Conservation (phyloP, 73 alveolate genomes). For the Tetrahymena thermophila region DNA sequence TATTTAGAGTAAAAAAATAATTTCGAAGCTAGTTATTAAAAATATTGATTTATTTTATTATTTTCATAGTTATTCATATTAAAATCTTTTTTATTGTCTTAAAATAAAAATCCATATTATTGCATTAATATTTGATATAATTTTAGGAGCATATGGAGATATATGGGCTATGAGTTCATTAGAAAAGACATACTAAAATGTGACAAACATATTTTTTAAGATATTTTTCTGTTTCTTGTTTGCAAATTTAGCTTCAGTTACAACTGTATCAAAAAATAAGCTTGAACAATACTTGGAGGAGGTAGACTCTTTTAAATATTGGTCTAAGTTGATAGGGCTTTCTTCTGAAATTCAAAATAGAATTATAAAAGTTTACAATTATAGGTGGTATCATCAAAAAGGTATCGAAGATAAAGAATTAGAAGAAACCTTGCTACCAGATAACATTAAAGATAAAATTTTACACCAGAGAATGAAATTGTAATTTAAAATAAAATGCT, state of each 20-base stretch:
- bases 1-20: too few species aligned
- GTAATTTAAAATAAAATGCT: background rate
- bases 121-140: background rate
- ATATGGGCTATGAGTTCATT: background rate
- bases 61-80: too few species aligned
- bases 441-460: background rate
- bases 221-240: background rate
- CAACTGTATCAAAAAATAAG: background rate
- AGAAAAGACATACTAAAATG: background rate
- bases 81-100: too few species aligned
- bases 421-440: background rate
- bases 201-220: background rate
- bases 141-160: background rate
- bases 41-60: too few species aligned
- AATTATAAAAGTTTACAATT: background rate
- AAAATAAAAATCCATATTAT: too few species aligned
- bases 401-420: background rate
- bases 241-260: background rate
- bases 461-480: background rate
- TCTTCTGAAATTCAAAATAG: background rate
- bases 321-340: background rate
- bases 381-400: background rate
- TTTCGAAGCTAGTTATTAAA: too few species aligned
- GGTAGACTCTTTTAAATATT: background rate
- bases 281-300: background rate